Percentiles rank a stretch among this genome's conserved stretches.
phyloP scores from a whole-genome alignment of 371 early-diverging fungal species.

The Coemansia sp. region DNA sequence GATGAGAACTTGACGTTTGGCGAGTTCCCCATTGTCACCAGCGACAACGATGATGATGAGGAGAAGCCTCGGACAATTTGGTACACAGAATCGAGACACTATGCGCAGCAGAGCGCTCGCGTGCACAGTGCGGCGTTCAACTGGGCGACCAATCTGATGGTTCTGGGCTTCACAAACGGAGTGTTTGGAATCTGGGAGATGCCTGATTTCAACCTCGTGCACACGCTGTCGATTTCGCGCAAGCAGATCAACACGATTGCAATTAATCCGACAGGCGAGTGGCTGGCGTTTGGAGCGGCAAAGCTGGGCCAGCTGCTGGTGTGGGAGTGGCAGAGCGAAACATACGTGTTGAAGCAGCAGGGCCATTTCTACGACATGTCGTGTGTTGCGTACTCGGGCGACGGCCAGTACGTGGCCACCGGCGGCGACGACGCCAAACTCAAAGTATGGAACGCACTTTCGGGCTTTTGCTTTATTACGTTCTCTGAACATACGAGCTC shows the following conservation, averaged over 20 bases:
- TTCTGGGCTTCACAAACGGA: constrained; percentile 89
- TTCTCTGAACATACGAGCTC: constrained; percentile 89
- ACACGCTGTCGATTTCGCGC: constrained; percentile 80
- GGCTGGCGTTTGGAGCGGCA: constrained; percentile 94
- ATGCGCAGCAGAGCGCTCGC: constrained; percentile 57
- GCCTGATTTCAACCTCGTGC: constrained; percentile 57
- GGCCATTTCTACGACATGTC: constrained; percentile 94
- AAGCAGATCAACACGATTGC: constrained; percentile 84
- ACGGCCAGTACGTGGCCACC: constrained; percentile 93
- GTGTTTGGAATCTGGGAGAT: constrained; percentile 97
- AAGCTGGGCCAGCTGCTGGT: constrained; percentile 93
- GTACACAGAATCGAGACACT: constrained; percentile 37
- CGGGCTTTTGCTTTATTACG: constrained; percentile 97
- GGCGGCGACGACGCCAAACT: constrained; percentile 97
- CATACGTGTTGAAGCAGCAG: constrained; percentile 96
- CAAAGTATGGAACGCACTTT: constrained; percentile 93
- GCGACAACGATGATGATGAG: constrained; percentile 18
- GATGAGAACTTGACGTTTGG: constrained; percentile 52
- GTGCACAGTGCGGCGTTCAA: constrained; percentile 84
- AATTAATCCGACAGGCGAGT: constrained; percentile 90
- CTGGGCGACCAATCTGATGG: constrained; percentile 67
- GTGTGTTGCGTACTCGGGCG: constrained; percentile 81
- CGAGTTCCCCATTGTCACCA: constrained; percentile 38
- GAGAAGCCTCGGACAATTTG: constrained; percentile 26
- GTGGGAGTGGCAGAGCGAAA: constrained; percentile 99